Base-by-base conservation (phyloP, 2,329 filamentous ascomycete genomes). In the Xylaria digitata region DNA sequence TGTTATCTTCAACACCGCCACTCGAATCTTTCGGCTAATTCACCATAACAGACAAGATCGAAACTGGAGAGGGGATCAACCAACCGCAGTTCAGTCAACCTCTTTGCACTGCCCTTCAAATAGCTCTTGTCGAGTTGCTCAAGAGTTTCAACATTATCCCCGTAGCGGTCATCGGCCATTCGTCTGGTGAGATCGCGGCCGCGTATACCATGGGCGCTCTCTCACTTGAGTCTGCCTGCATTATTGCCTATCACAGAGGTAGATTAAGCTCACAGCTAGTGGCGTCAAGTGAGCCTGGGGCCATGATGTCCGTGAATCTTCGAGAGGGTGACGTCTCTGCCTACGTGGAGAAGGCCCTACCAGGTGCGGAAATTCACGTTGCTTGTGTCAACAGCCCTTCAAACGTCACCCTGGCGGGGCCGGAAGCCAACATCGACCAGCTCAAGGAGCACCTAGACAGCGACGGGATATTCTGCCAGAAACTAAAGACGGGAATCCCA, bases 151-250 rank as follows among this genome's bases (percentile, higher is more conserved):
- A 23, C 5, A 11, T 63, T 1, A 15, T 32, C 9, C 69, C 68
- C 17, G n/a, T 9, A 1, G 64, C 55, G 5, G 64, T 55, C 0
- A 4, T 60, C 5, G 64, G 64, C 1, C 64, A 66, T 34, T 66
- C 64, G 2, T 59, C 54, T 3, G 64, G 64, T 2, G 64, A 66
- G 43, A 66, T 66, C 23, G 64, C 60, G 1, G 64, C 64, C 13
- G 64, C 48, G n/a, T 66, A 65, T 30, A 54, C 53, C 4, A 7
- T 23, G 13, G 57, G 63, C 0, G 19, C 26, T 2, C 19, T 65
- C 7, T 46, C 37, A 2, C 15, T 40, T 21, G 34, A 56, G 26
- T 63, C 60, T 6, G 65, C 65, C 1, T 63, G 60, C 8, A 63
- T 30, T n/a, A 1, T 67, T 0, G 49, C 63, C 0, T 68, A 68